These are phyloP conservation scores for Colletotrichum noveboracense DNA, from an alignment of 2,329 filamentous ascomycete genomes.

Conservation along the genomic window DNA sequence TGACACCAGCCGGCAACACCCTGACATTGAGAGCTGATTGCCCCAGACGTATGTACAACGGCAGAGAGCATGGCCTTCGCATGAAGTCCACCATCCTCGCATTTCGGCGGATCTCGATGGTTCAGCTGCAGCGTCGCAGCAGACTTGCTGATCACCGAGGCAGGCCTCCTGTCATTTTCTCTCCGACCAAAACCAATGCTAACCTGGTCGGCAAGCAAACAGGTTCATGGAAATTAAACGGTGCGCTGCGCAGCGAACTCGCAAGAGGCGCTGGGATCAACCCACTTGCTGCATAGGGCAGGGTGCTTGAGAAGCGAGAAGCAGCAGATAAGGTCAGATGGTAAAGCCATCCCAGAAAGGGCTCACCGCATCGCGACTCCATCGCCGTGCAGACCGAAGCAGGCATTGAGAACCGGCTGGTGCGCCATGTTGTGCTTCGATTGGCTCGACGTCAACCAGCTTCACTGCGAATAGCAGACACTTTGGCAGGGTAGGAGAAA, in stretches of 20 bases:
- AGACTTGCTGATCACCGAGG: slow-evolving; percentile 4
- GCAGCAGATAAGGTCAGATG: not conserved
- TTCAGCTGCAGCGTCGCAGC: slow-evolving; percentile 7
- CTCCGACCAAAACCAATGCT: not conserved
- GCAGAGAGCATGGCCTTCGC: not conserved
- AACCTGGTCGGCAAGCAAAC: not conserved
- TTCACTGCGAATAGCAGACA: not conserved
- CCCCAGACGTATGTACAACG: not conserved
- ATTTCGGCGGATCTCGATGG: not conserved
- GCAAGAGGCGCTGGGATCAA: not conserved
- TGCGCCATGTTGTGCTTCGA: slow-evolving; percentile 9
- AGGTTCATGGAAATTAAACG: not conserved
- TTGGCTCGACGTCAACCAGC: not conserved
- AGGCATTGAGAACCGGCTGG: not conserved
- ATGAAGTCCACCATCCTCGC: not conserved
- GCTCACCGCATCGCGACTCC: slow-evolving; percentile 20
- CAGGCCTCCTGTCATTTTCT: slow-evolving; percentile 1
- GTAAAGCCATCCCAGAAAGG: not conserved
- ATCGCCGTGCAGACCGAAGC: slow-evolving; percentile 15
- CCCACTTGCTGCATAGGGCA: not conserved
- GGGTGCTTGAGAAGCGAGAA: not conserved
- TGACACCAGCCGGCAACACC: not conserved
- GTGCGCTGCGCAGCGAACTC: not conserved
- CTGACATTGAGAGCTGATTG: not conserved
- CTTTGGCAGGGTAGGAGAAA: not conserved